These are phyloP conservation scores for Aspergillus nomiae DNA, from an alignment of 2,329 filamentous ascomycete genomes.

Conservation along the genomic window DNA sequence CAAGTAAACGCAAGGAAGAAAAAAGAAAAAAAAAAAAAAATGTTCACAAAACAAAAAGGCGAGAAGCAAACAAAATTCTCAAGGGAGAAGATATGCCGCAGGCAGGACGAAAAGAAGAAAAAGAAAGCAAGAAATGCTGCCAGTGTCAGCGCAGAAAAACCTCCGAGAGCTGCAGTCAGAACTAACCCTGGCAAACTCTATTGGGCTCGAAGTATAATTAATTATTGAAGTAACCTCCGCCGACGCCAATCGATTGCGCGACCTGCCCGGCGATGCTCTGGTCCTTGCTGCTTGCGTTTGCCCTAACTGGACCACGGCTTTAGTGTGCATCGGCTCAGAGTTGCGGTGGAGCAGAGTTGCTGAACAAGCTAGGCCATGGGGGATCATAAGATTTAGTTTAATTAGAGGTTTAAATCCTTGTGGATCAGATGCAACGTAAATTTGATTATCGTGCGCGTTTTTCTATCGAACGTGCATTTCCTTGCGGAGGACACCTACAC, in stretches of 20 bases:
- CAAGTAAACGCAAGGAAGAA: neutral
- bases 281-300: neutral
- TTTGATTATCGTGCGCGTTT: neutral
- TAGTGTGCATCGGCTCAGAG: neutral
- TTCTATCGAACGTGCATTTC: neutral
- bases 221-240: neutral
- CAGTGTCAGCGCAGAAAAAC: neutral
- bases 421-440: neutral
- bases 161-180: neutral
- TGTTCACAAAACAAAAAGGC: neutral
- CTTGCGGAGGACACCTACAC: neutral
- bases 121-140: neutral
- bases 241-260: neutral
- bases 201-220: neutral
- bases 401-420: neutral
- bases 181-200: neutral
- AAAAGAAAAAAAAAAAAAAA: neutral
- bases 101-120: neutral
- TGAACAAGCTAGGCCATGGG: neutral
- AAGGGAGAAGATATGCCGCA: neutral
- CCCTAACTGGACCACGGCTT: neutral
- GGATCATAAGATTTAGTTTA: neutral
- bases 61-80: neutral
- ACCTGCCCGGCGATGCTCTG: neutral
- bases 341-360: neutral